These are phyloP conservation scores for Rutstroemia sp. DNA, from an alignment of 2,329 filamentous ascomycete genomes.

Conservation along the genomic window DNA sequence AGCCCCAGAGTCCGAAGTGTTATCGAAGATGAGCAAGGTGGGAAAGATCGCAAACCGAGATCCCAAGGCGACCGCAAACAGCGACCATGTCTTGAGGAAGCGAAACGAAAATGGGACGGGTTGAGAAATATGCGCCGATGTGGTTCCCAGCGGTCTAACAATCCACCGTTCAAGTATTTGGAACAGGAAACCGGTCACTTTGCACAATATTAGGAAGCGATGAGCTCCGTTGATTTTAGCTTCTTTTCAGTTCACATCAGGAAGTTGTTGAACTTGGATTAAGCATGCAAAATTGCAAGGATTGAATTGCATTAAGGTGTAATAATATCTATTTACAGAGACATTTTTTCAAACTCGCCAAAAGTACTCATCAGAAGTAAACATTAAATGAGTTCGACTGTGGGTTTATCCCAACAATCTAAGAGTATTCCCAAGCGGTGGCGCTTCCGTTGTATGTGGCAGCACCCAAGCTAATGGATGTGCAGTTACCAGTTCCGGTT, in stretches of 20 bases:
- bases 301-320: background rate
- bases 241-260: background rate
- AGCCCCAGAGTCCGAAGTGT: background rate
- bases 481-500: slow-evolving; percentile 4
- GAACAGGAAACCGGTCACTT: too few relatives aligned
- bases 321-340: background rate
- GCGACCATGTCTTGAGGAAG: too few relatives aligned
- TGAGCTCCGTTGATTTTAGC: too few relatives aligned
- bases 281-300: background rate
- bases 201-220: too few relatives aligned
- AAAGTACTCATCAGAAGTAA: background rate
- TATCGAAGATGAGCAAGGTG: too few relatives aligned
- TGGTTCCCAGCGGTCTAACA: too few relatives aligned
- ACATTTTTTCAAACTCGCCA: background rate
- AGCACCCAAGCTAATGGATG: background rate
- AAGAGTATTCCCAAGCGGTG: background rate
- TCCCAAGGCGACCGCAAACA: too few relatives aligned
- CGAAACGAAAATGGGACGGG: too few relatives aligned
- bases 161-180: too few relatives aligned
- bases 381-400: background rate
- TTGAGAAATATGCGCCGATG: too few relatives aligned
- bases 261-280: background rate
- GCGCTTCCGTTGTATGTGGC: background rate
- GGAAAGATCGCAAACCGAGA: too few relatives aligned
- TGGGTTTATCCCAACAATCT: background rate